A percentile compares a stretch with the other conserved stretches of the same genome.
Evolutionary conservation across 192 early-diverging fungal species (phyloP).

Genomic region (Gryganskiella cystojenkinii): DNA sequence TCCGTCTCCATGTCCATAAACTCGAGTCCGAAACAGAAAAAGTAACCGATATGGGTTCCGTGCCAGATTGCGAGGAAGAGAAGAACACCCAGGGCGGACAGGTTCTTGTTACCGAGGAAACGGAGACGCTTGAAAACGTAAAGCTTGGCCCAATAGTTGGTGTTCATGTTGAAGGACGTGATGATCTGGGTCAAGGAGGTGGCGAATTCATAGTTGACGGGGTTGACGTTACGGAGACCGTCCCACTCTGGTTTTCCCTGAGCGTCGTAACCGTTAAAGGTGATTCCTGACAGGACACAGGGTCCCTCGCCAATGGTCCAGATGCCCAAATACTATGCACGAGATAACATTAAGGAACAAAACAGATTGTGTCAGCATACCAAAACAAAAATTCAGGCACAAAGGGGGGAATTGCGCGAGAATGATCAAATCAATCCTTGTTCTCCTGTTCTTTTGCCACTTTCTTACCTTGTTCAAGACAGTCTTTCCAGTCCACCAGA

Average conservation of each 20-base stretch:
- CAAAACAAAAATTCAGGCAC: not conserved
- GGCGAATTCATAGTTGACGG: constrained; percentile 61
- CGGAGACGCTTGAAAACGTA: constrained; percentile 70
- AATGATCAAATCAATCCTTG: not conserved
- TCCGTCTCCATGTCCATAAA: constrained; percentile 67
- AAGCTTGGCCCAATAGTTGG: constrained; percentile 70
- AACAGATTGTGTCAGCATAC: not conserved
- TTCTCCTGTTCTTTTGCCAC: not conserved
- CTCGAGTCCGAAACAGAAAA: constrained; percentile 65
- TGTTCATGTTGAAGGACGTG: constrained; percentile 71
- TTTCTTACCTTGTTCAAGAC: constrained; percentile 58
- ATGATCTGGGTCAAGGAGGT: constrained; percentile 65
- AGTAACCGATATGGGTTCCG: constrained; percentile 69
- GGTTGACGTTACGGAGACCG: constrained; percentile 64
- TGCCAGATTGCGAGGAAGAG: constrained; percentile 74
- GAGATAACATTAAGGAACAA: not conserved
- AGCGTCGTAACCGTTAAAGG: constrained; percentile 63
- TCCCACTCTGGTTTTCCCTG: constrained; percentile 58
- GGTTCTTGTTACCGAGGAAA: constrained; percentile 66
- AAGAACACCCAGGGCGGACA: constrained; percentile 58
- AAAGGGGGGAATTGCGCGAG: no score
- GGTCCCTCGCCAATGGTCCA: constrained; percentile 71
- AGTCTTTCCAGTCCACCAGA: constrained; percentile 63
- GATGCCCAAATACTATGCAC: constrained; percentile 66
- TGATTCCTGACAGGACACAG: constrained; percentile 65